Evolutionary conservation across 208 protist genomes (phyloP).

Genomic region (Acanthamoeba royreba): DNA sequence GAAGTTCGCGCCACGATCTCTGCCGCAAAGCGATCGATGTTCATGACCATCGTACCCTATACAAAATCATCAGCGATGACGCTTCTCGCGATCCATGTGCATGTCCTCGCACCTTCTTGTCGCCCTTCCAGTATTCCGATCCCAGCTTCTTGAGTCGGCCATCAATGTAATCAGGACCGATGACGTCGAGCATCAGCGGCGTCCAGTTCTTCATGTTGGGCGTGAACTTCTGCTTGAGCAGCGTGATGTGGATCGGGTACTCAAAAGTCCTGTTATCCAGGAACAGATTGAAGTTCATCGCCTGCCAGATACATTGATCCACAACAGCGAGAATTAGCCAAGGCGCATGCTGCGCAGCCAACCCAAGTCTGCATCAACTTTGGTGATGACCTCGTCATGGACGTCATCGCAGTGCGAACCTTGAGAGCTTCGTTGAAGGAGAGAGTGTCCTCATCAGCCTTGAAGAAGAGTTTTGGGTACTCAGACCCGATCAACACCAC

Average conservation of each 20-base stretch:
- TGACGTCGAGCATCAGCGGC: neutral
- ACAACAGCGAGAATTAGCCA: too few relatives aligned
- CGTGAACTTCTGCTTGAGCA: slow-evolving; percentile 9
- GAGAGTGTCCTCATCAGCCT: neutral
- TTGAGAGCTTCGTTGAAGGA: slow-evolving; percentile 12
- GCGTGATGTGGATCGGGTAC: neutral
- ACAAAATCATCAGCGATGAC: too few relatives aligned
- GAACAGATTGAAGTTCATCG: neutral
- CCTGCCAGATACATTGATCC: too few relatives aligned
- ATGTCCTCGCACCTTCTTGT: neutral
- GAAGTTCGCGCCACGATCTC: neutral
- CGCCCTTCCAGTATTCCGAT: neutral
- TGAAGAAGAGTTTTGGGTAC: slow-evolving; percentile 9
- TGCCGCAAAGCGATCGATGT: neutral
- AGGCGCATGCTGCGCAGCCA: neutral
- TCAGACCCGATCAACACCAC: neutral
- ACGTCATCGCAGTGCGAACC: neutral
- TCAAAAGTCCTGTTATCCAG: slow-evolving; percentile 16
- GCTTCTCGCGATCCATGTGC: neutral
- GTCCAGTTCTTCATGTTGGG: slow-evolving; percentile 15
- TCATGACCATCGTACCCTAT: neutral
- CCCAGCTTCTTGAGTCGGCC: neutral
- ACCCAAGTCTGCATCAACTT: neutral
- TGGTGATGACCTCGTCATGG: neutral
- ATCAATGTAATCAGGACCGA: neutral